phyloP scores from a whole-genome alignment of 2,329 filamentous ascomycete species.

The Neonectria faginata region DNA sequence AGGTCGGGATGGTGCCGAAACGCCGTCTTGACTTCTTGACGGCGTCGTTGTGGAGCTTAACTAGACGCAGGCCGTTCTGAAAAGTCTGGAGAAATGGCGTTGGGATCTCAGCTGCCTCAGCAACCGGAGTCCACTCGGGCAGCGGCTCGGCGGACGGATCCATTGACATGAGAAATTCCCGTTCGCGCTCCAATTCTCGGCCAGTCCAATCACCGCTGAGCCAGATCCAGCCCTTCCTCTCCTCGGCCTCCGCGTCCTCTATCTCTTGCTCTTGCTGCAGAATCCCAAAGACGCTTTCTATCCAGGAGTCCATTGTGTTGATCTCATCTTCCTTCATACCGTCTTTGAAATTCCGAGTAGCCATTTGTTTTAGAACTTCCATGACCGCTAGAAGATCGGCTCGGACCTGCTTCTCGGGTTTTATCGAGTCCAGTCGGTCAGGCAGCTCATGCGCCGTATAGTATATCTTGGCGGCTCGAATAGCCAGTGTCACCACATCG shows the following conservation, averaged over 20 bases:
- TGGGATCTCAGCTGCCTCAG: conserved; percentile 60
- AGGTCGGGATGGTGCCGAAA: conserved; percentile 89
- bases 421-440: conserved; percentile 86
- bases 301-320: conserved; percentile 81
- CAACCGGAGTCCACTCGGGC: conserved; percentile 73
- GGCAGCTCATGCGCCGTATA: conserved; percentile 93
- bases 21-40: conserved; percentile 86
- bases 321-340: conserved; percentile 85
- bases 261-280: conserved; percentile 81
- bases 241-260: conserved; percentile 77
- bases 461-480: conserved; percentile 94
- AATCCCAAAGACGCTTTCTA: conserved; percentile 80
- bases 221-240: conserved; percentile 85
- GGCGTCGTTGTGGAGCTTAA: conserved; percentile 89
- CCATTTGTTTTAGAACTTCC: conserved; percentile 92
- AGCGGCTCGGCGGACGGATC: conserved; percentile 69
- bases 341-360: conserved; percentile 84
- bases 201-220: conserved; percentile 80
- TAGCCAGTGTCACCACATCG: conserved; percentile 94
- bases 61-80: conserved; percentile 82
- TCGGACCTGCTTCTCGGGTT: conserved; percentile 86
- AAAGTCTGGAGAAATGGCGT: conserved; percentile 80
- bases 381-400: conserved; percentile 86
- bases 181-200: conserved; percentile 81
- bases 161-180: conserved; percentile 84